Conservation (phyloP, 2,329 filamentous ascomycete genomes). For the Penicillium crustosum region DNA sequence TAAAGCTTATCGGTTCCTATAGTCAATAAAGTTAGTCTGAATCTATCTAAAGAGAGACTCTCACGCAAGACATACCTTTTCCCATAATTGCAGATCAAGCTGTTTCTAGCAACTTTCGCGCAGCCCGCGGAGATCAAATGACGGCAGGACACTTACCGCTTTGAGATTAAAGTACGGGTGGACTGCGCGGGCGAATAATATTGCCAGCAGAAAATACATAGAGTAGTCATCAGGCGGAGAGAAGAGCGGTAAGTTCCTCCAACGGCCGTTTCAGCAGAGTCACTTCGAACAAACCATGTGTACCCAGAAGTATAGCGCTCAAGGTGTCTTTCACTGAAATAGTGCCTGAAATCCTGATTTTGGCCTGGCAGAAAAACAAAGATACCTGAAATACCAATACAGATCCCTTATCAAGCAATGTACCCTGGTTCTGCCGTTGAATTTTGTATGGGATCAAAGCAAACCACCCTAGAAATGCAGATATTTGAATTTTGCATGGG, state of each 20-base stretch:
- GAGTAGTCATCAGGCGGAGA: background rate
- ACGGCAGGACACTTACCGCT: conserved; percentile 12
- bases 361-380: too few species aligned
- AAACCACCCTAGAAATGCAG: too few species aligned
- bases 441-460: too few species aligned
- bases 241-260: background rate
- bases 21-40: background rate
- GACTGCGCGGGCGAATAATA: background rate
- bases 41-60: background rate
- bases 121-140: conserved; percentile 6
- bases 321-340: too few species aligned
- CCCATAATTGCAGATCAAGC: conserved; percentile 23
- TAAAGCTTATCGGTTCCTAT: conserved; percentile 53
- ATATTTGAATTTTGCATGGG: too few species aligned
- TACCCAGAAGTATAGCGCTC: too few species aligned
- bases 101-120: conserved; percentile 6
- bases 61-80: conserved; percentile 36
- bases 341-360: too few species aligned
- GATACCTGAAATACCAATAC: too few species aligned
- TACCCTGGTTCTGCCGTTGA: too few species aligned
- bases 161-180: background rate
- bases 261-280: too few species aligned
- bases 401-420: too few species aligned
- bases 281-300: too few species aligned
- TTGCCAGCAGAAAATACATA: background rate